phyloP scores from a whole-genome alignment of 1,284 basidiomycete species.

The Moniliophthora roreri region DNA sequence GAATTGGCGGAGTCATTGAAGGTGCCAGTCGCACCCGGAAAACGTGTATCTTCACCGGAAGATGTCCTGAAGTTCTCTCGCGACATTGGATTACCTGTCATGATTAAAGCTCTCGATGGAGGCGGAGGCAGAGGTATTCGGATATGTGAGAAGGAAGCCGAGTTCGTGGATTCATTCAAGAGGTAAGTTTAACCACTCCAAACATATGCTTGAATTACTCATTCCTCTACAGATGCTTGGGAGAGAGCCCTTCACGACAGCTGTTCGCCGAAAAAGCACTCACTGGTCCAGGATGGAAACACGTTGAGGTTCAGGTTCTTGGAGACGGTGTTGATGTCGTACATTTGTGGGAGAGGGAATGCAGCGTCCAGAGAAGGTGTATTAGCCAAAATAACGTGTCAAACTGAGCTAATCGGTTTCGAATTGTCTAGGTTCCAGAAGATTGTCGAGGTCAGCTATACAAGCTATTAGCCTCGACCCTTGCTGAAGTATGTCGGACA shows the following conservation, averaged over 20 bases:
- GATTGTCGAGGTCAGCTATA: slow-evolving; percentile 30
- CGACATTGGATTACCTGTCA: slow-evolving; percentile 42
- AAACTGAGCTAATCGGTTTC: not conserved
- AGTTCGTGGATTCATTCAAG: slow-evolving; percentile 41
- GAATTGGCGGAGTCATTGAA: slow-evolving; percentile 42
- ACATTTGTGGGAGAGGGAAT: slow-evolving; percentile 38
- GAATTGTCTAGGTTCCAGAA: slow-evolving; percentile 33
- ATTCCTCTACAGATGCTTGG: slow-evolving; percentile 29
- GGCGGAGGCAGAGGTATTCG: slow-evolving; percentile 58
- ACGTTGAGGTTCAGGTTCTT: slow-evolving; percentile 36
- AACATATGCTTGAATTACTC: no score
- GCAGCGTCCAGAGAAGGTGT: slow-evolving; percentile 35
- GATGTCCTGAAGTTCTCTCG: slow-evolving; percentile 34
- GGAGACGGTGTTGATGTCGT: slow-evolving; percentile 33
- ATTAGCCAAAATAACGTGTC: not conserved
- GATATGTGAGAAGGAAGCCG: slow-evolving; percentile 26
- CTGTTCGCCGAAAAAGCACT: slow-evolving; percentile 40
- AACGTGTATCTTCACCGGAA: slow-evolving; percentile 30
- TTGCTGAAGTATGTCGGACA: slow-evolving; percentile 11
- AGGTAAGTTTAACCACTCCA: slow-evolving; percentile 24
- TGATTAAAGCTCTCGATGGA: slow-evolving; percentile 57
- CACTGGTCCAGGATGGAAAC: slow-evolving; percentile 36
- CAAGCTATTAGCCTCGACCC: not conserved
- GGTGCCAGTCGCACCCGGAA: slow-evolving; percentile 46
- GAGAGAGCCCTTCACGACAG: slow-evolving; percentile 38